A percentile compares a stretch with the other conserved stretches of the same genome.
Conservation (phyloP, 495 filamentous ascomycete species). For the Rhypophila decipiens region DNA sequence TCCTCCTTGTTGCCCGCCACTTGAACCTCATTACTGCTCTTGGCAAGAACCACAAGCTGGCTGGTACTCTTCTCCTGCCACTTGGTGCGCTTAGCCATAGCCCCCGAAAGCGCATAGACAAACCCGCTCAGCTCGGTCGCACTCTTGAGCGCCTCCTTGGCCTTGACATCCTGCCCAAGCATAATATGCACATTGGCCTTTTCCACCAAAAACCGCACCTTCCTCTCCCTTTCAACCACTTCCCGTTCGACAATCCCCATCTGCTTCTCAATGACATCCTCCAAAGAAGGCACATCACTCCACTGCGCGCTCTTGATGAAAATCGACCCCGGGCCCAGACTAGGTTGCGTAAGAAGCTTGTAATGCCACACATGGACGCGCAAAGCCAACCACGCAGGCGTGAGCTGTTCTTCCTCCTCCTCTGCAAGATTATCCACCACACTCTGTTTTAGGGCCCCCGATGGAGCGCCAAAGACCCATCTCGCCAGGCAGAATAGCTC, state of each 20-base stretch:
- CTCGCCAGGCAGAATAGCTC: constrained; percentile 78
- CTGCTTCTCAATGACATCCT: constrained; percentile 41
- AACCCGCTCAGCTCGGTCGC: constrained; percentile 62
- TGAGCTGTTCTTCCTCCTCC: constrained; percentile 7
- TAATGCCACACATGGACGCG: constrained; percentile 83
- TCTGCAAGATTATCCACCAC: constrained; percentile 1
- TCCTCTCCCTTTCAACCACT: constrained; percentile 25
- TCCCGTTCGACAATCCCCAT: constrained; percentile 38
- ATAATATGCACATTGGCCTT: constrained; percentile 77
- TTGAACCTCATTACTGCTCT: constrained; percentile 43
- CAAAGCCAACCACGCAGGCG: constrained; percentile 48
- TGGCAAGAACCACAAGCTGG: constrained; percentile 87
- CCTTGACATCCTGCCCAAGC: constrained; percentile 73
- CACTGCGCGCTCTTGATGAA: constrained; percentile 39
- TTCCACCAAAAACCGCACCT: constrained; percentile 68
- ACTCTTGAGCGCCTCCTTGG: constrained; percentile 58
- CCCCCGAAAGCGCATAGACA: constrained; percentile 77
- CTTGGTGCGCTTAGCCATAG: constrained; percentile 83
- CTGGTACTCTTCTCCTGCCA: constrained; percentile 86
- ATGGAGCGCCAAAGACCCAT: constrained; percentile 50
- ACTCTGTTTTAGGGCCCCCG: constrained; percentile 9
- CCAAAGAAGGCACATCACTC: constrained; percentile 44
- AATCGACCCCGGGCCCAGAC: constrained; percentile 44
- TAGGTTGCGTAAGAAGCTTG: constrained; percentile 72
- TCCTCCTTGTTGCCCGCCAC: constrained; percentile 3